Evolutionary conservation across 179 eudicot genomes (phyloP).

Genomic region (Camellia oleifera): DNA sequence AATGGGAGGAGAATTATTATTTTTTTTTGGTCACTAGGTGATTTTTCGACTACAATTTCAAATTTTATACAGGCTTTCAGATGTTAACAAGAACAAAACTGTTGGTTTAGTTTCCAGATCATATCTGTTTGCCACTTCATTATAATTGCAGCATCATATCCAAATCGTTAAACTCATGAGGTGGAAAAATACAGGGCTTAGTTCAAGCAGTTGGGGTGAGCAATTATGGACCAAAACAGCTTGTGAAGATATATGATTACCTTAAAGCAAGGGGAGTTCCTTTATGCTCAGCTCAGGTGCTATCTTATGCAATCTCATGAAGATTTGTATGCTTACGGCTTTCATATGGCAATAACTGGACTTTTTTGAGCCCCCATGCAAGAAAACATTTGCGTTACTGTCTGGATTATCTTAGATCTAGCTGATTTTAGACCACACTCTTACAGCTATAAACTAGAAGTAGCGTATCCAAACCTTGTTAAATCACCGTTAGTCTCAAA

Average conservation of each 20-base stretch:
- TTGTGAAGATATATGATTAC: slow-evolving; percentile 68
- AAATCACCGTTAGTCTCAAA: no score
- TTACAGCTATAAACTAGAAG: slow-evolving; percentile 11
- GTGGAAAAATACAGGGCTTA: slow-evolving; percentile 63
- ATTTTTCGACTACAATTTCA: neutral
- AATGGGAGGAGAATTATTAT: neutral
- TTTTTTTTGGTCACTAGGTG: neutral
- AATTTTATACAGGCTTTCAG: neutral
- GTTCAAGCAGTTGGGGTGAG: slow-evolving; percentile 98
- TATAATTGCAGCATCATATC: neutral
- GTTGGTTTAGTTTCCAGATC: neutral
- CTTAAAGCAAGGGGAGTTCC: slow-evolving; percentile 83
- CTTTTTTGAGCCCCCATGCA: neutral
- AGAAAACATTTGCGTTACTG: neutral
- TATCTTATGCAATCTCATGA: neutral
- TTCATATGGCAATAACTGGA: neutral
- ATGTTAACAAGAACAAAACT: neutral
- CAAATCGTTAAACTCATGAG: neutral
- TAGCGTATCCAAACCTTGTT: neutral
- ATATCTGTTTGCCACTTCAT: neutral
- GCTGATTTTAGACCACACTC: slow-evolving; percentile 1
- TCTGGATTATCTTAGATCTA: neutral
- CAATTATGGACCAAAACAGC: slow-evolving; percentile 97
- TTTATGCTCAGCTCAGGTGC: slow-evolving; percentile 88
- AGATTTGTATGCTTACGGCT: neutral